phyloP scores from a whole-genome alignment of 164 flowering plant genomes.

The Taxillus chinensis region DNA sequence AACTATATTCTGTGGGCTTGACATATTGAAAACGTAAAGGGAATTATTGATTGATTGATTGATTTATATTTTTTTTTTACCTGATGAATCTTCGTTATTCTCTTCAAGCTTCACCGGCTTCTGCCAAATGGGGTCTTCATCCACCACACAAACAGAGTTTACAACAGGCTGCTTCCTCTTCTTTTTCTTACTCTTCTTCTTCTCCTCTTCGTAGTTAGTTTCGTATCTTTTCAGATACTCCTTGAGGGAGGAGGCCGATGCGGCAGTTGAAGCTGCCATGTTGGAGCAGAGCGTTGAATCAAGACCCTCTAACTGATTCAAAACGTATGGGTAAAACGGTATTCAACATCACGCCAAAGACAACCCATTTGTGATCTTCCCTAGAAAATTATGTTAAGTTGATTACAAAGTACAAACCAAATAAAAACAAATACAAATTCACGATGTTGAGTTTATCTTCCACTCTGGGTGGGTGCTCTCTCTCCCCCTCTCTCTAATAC shows the following conservation, averaged over 20 bases:
- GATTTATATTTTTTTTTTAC: slow-evolving; percentile 25
- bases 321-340: too few relatives aligned
- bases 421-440: too few relatives aligned
- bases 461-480: too few relatives aligned
- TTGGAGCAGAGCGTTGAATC: too few relatives aligned
- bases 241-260: neutral
- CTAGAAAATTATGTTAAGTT: too few relatives aligned
- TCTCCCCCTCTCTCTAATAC: too few relatives aligned
- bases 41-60: neutral
- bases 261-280: neutral
- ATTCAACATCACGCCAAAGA: too few relatives aligned
- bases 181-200: slow-evolving; percentile 36
- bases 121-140: slow-evolving; percentile 89
- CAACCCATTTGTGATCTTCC: too few relatives aligned
- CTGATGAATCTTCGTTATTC: slow-evolving; percentile 36
- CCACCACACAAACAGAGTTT: slow-evolving; percentile 52
- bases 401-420: too few relatives aligned
- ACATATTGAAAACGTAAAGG: neutral
- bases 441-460: too few relatives aligned
- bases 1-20: neutral
- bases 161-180: slow-evolving; percentile 21
- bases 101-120: slow-evolving; percentile 45
- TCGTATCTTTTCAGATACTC: slow-evolving; percentile 38
- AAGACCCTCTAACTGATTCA: too few relatives aligned
- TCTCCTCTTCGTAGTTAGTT: slow-evolving; percentile 20